phyloP scores from a whole-genome alignment of 257 asterid species.

The Nicotiana knightiana region DNA sequence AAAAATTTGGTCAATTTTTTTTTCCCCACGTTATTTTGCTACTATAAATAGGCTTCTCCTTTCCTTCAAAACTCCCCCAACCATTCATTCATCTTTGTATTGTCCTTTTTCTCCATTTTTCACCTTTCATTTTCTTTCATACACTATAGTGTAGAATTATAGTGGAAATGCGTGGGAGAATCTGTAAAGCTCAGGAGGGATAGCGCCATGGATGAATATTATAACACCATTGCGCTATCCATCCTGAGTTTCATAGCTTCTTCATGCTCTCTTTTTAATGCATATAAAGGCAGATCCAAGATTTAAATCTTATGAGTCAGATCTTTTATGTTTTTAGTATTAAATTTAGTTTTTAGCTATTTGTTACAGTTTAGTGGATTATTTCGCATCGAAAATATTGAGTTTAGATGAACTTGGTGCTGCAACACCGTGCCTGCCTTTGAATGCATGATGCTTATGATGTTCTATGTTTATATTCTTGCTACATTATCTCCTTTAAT shows the following conservation, averaged over 20 bases:
- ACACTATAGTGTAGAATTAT: not conserved
- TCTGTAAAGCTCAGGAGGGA: slow-evolving; percentile 77
- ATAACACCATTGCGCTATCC: slow-evolving; percentile 39
- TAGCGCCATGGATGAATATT: slow-evolving; percentile 37
- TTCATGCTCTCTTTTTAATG: slow-evolving; percentile 11
- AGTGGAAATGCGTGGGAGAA: slow-evolving; percentile 28
- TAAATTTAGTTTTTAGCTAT: too few species aligned
- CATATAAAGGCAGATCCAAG: too few species aligned
- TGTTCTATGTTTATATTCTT: too few species aligned
- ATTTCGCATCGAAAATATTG: too few species aligned
- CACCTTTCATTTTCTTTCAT: not conserved
- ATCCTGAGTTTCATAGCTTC: slow-evolving; percentile 55
- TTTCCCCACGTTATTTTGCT: slow-evolving; percentile 20
- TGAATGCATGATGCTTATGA: too few species aligned
- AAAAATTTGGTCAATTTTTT: not conserved
- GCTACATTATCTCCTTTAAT: not conserved
- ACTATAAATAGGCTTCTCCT: slow-evolving; percentile 24
- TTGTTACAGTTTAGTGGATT: too few species aligned
- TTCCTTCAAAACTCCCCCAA: not conserved
- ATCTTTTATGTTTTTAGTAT: too few species aligned
- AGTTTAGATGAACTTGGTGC: too few species aligned
- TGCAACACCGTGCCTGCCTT: too few species aligned
- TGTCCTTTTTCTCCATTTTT: not conserved
- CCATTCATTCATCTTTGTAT: not conserved
- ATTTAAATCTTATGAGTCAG: too few species aligned